Conservation (phyloP, 331 rosid genomes). For the Pyracantha coccinea region DNA sequence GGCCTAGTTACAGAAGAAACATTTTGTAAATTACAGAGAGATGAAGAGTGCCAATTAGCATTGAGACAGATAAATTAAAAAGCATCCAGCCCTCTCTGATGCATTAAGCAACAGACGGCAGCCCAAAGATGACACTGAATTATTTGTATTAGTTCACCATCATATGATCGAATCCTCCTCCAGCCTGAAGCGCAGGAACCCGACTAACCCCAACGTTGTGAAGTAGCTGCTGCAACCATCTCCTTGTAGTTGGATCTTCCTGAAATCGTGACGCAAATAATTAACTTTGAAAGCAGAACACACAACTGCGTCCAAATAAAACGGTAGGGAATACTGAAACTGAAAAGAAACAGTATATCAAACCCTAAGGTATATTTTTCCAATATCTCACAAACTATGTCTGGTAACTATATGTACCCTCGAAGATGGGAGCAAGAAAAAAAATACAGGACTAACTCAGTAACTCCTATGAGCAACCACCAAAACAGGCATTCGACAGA, state of each 20-base stretch:
- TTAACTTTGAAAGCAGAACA: neutral
- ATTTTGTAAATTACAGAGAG: neutral
- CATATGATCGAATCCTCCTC: constrained; percentile 48
- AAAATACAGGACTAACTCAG: no score
- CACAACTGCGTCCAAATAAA: neutral
- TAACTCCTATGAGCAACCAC: no score
- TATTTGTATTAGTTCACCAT: constrained; percentile 11
- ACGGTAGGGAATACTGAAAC: neutral
- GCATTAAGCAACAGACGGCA: constrained; percentile 9
- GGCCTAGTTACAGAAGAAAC: neutral
- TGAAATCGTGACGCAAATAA: constrained; percentile 19
- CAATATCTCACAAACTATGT: neutral
- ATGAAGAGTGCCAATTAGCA: constrained; percentile 1
- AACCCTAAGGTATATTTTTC: neutral
- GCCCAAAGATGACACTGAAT: neutral
- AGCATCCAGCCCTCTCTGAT: neutral
- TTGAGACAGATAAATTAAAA: neutral
- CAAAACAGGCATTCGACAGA: no score
- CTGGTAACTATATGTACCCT: neutral
- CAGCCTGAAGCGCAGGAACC: constrained; percentile 37
- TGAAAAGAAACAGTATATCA: neutral
- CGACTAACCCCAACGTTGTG: constrained; percentile 45
- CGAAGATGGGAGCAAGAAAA: neutral
- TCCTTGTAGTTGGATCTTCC: constrained; percentile 69
- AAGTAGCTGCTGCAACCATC: constrained; percentile 61